Base-by-base conservation (phyloP, 177 flowering plant species). In the Telopea speciosissima region DNA sequence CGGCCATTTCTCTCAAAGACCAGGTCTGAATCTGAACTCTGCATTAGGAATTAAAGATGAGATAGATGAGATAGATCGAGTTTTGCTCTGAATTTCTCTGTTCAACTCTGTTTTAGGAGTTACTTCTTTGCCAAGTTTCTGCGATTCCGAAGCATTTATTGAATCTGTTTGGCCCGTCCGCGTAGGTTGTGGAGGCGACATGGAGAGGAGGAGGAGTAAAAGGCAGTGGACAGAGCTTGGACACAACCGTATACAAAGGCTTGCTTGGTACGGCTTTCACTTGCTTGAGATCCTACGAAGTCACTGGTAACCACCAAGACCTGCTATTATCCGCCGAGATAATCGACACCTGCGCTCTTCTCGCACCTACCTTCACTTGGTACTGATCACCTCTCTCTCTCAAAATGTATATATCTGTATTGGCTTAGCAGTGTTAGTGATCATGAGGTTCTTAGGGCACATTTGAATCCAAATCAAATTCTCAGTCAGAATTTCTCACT, bases 241-340 rank as follows among this genome's bases (percentile, higher is more conserved):
- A 92, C 72, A 87, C 90, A 42, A 86, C 88, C 0, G 81, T 79
- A 8, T 86, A 84, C 66, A 79, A 84, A 17, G 96, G 97, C 31
- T 68, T 92, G 75, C 79, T 89, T 8, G 97, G 97, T 3, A 92
- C 92, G 0, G 96, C 90, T 49, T 85, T 92, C 73, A 78, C 79
- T 17, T 89, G 93, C 79, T 71, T 90, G 72, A 76, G 87, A 73
- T 80, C 89, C 25, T 89, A 81, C 73, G 78, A 84, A 78, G 87
- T 81, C 7, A 88, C 96, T 66, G 90, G 88, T 8, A 67, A 75
- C 72, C 77, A 62, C 62, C 70, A 67, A 33, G 96, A 92, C 76
- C 45, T 92, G 88, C 78, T 63, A 24, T 66, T 86, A 70, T 81
- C 81, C 66, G 74, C 86, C 17, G 89, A 89, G 67, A 88, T 89